Conservation (phyloP, 2,329 filamentous ascomycete genomes). For the Trichoderma koningii region DNA sequence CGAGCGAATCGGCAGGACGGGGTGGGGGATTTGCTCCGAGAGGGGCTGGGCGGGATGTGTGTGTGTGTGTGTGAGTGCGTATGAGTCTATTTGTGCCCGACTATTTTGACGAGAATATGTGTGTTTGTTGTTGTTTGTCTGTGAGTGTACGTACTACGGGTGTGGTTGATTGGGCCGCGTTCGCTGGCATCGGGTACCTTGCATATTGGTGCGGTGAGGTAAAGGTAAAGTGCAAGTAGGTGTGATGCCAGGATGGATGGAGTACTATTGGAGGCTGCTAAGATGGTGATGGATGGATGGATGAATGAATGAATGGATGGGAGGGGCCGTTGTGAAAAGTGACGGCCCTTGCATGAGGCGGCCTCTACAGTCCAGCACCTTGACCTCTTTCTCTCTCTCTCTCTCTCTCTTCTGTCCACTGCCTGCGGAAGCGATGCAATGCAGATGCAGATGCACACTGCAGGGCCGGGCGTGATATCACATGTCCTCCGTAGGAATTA, state of each 20-base stretch:
- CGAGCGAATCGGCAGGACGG: neutral
- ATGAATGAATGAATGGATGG: neutral
- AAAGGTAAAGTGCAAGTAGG: no score
- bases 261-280: neutral
- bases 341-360: constrained; percentile 6
- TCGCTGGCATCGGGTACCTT: constrained; percentile 15
- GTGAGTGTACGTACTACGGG: no score
- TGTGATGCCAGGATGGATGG: no score
- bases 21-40: neutral
- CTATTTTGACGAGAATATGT: neutral
- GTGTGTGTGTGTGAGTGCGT: neutral
- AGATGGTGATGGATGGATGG: neutral
- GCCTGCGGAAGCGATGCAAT: neutral
- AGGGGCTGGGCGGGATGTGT: neutral
- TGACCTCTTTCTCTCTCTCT: neutral
- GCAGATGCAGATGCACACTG: neutral
- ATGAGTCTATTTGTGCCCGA: neutral
- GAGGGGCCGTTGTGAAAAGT: neutral
- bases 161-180: neutral
- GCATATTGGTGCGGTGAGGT: neutral
- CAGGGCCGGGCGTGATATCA: constrained; percentile 2
- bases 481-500: no score
- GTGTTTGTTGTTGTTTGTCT: neutral
- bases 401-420: neutral
- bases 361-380: neutral